phyloP scores from a whole-genome alignment of 2,329 filamentous ascomycete species.

The Colletotrichum aenigma region DNA sequence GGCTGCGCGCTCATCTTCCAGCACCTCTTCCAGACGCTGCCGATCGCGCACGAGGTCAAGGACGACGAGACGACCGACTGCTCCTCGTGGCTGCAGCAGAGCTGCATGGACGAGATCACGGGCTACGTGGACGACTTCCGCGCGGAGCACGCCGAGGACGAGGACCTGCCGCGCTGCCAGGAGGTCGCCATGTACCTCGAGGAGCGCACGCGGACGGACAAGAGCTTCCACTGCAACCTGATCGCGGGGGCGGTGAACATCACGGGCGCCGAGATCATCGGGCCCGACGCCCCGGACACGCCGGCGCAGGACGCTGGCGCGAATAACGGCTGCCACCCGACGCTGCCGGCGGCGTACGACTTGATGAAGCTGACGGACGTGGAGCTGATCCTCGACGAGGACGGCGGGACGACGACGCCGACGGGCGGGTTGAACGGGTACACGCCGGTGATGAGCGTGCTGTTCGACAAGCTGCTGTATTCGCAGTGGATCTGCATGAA shows the following conservation, averaged over 20 bases:
- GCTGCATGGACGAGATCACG: slow-evolving; percentile 21
- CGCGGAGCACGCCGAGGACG: neutral
- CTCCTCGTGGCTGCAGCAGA: slow-evolving; percentile 18
- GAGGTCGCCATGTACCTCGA: slow-evolving; percentile 18
- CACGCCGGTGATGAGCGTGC: slow-evolving; percentile 17
- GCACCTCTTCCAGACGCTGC: slow-evolving; percentile 18
- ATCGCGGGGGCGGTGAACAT: slow-evolving; percentile 18
- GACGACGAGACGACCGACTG: slow-evolving; percentile 17
- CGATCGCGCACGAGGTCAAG: slow-evolving; percentile 12
- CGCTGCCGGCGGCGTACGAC: slow-evolving; percentile 3
- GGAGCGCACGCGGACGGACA: slow-evolving; percentile 12
- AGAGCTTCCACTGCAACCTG: slow-evolving; percentile 18
- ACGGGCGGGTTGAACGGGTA: slow-evolving; percentile 16
- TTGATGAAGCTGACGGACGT: slow-evolving; percentile 14
- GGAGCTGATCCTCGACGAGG: slow-evolving; percentile 10
- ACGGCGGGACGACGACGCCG: neutral
- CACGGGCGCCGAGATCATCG: slow-evolving; percentile 12
- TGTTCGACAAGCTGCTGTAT: slow-evolving; percentile 14
- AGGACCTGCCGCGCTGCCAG: slow-evolving; percentile 6
- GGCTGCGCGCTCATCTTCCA: slow-evolving; percentile 19
- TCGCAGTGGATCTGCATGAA: slow-evolving; percentile 22
- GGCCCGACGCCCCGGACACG: slow-evolving; percentile 1
- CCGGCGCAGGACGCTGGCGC: neutral
- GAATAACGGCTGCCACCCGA: slow-evolving; percentile 7
- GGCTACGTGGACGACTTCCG: slow-evolving; percentile 20